phyloP scores from a whole-genome alignment of 2,329 filamentous ascomycete species.

The Aspergillus bombycis region DNA sequence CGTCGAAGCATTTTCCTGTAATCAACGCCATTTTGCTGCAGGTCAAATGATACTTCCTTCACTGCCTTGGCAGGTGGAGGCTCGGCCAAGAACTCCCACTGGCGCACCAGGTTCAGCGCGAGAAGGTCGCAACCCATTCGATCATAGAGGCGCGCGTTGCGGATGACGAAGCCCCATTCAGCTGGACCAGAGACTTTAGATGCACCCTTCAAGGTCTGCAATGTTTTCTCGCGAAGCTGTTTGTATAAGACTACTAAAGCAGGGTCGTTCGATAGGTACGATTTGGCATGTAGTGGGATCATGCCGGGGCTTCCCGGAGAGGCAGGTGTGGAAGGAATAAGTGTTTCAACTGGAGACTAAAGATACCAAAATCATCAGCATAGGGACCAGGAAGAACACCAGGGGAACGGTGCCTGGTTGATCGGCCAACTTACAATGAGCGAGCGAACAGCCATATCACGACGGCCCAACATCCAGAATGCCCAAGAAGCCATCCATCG shows the following conservation, averaged over 20 bases:
- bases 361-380: background rate
- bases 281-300: constrained; percentile 66
- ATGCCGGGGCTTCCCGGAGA: constrained; percentile 67
- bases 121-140: constrained; percentile 93
- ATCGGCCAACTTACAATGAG: constrained; percentile 65
- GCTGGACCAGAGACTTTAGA: constrained; percentile 75
- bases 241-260: constrained; percentile 85
- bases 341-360: constrained; percentile 74
- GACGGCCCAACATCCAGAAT: constrained; percentile 84
- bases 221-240: constrained; percentile 77
- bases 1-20: constrained; percentile 70
- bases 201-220: constrained; percentile 84
- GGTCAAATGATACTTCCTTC: constrained; percentile 34
- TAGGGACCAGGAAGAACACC: background rate
- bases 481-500: constrained; percentile 95
- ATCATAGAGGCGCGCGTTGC: constrained; percentile 81
- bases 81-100: constrained; percentile 54
- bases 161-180: constrained; percentile 87
- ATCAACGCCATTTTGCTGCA: constrained; percentile 51
- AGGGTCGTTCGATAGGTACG: constrained; percentile 88
- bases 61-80: constrained; percentile 36
- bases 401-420: background rate
- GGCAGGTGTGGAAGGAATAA: constrained; percentile 54
- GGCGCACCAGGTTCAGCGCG: constrained; percentile 72
- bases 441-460: constrained; percentile 80